Evolutionary conservation across 139 green algal species (phyloP).

Genomic region (Auxenochlorella pyrenoidosa): DNA sequence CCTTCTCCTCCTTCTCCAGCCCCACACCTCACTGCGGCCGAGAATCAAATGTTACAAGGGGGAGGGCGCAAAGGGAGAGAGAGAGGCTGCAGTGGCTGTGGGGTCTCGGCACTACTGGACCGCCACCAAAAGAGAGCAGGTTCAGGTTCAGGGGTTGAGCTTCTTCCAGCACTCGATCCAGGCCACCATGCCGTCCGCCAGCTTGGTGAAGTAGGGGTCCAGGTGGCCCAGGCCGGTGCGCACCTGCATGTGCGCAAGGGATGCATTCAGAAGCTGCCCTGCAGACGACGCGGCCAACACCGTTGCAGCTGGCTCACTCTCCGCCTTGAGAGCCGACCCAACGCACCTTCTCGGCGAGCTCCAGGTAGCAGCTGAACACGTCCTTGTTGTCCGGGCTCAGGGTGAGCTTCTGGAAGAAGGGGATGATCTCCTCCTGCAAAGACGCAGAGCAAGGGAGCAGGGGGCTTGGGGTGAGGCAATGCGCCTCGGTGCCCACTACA

Average conservation of each 20-base stretch:
- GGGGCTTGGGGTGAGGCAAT: background rate
- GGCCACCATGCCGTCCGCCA: conserved; percentile 91
- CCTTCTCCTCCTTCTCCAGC: too few species aligned
- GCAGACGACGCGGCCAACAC: too few species aligned
- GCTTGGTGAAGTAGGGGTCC: conserved; percentile 96
- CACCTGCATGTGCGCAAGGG: background rate
- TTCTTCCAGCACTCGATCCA: conserved; percentile 78
- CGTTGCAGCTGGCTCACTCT: background rate
- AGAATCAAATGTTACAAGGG: too few species aligned
- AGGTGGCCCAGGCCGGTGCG: conserved; percentile 81
- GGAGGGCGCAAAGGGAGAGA: too few species aligned
- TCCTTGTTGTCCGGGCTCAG: conserved; percentile 70
- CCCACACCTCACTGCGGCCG: too few species aligned
- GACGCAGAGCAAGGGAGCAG: background rate
- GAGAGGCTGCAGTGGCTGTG: too few species aligned
- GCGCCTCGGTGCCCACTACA: too few species aligned
- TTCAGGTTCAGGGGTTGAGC: conserved; percentile 17
- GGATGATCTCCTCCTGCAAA: conserved; percentile 90
- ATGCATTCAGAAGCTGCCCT: background rate
- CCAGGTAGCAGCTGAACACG: conserved; percentile 81
- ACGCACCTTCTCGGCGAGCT: conserved; percentile 87
- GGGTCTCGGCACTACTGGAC: too few species aligned
- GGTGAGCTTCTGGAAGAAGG: conserved; percentile 89
- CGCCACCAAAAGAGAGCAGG: too few species aligned
- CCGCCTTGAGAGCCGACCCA: background rate